Evolutionary conservation across 2,329 filamentous ascomycete species (phyloP).

Genomic region (Ceratocystis cubensis): DNA sequence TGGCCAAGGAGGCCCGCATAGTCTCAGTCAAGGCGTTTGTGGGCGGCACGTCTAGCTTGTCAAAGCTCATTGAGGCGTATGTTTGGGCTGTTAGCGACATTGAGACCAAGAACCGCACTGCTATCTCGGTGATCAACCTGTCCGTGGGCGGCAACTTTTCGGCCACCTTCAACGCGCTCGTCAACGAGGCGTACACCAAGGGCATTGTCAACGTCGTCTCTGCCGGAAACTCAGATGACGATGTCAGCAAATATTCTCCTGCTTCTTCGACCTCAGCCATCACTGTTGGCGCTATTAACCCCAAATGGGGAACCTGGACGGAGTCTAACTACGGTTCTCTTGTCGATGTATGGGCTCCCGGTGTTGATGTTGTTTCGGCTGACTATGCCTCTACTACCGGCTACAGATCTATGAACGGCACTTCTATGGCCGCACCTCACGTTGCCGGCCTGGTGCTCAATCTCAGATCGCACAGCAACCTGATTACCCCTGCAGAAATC

Average conservation of each 20-base stretch:
- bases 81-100: conserved; percentile 31
- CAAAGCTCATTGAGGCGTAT: conserved; percentile 27
- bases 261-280: conserved; percentile 24
- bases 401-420: conserved; percentile 34
- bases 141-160: conserved; percentile 28
- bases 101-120: conserved; percentile 24
- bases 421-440: conserved; percentile 35
- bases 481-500: conserved; percentile 11
- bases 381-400: conserved; percentile 32
- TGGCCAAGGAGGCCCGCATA: conserved; percentile 34
- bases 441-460: conserved; percentile 18
- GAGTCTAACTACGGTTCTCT: conserved; percentile 35
- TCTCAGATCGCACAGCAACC: conserved; percentile 14
- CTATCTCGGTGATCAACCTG: conserved; percentile 34
- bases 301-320: conserved; percentile 27
- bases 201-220: conserved; percentile 32
- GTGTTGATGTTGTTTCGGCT: conserved; percentile 32
- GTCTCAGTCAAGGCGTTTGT: conserved; percentile 38
- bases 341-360: conserved; percentile 37
- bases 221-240: conserved; percentile 23
- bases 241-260: conserved; percentile 22
- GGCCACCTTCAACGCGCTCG: conserved; percentile 19
- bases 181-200: conserved; percentile 23
- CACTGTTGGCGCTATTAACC: conserved; percentile 27
- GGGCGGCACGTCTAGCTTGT: conserved; percentile 25